Evolutionary conservation across 495 filamentous ascomycete genomes (phyloP), one percentile per base, ranked within the genome.

Genomic region (Neurospora tetraspora): DNA sequence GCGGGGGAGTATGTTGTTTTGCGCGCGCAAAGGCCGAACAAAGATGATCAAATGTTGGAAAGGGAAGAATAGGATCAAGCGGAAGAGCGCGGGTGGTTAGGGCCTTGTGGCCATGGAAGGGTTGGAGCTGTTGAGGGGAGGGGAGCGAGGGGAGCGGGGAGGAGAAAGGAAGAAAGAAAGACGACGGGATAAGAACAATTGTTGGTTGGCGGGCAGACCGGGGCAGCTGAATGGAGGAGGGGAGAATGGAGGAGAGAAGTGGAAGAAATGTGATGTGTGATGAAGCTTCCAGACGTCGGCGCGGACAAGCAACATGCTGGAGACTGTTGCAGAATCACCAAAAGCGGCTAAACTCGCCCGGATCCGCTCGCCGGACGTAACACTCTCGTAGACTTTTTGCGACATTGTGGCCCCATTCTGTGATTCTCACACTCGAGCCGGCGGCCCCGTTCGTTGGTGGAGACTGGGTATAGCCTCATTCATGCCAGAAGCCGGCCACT

Each of bases 31-130:
- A 27, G 40, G 43, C 69, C 72, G 12, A 38, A 43, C 34, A 40
- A 73, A 70, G 65, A 38, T 39, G 53, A 39, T 70, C 23, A 23
- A 69, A 72, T 34, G 61, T 14, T 42, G 61, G 38, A 73, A n/a
- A 43, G 74, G 70, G 31, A 70, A 53, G 23, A n/a, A 31, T 4
- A 4, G 37, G 23, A 61, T 61, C 12, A 4, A 34, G 27, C 47
- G 47, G 47, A 16, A 61, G 27, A 18, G 27, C 27, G 4, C 53
- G 53, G 53, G 27, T 61, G 27, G 43, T 47, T 47, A 47, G 43
- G 43, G n/a, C 43, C 43, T 47, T 23, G 43, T 47, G n/a, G 43
- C 43, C 43, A 47, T 47, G 23, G 43, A 23, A 47, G 9, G 43
- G 43, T 5, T 47, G 43, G 43, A 47, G 43, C 43, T 47, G 43